These are phyloP conservation scores for Phytophthora palmivora DNA, from an alignment of 352 stramenopile genomes.

Conservation along the genomic window DNA sequence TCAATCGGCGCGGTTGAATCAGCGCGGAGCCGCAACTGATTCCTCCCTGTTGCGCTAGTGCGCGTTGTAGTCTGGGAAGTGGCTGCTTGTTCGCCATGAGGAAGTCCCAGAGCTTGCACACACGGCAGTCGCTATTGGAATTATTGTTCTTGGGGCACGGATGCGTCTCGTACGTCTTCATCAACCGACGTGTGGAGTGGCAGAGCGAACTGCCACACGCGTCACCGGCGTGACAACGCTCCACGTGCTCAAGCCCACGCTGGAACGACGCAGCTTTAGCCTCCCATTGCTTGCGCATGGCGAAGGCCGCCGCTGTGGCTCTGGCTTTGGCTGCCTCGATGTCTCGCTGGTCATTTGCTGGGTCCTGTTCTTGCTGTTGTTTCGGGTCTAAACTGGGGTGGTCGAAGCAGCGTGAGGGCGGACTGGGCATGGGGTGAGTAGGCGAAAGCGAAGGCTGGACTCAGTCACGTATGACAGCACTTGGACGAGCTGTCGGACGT, in stretches of 20 bases:
- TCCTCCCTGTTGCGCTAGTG: constrained; percentile 21
- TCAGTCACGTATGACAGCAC: constrained; percentile 19
- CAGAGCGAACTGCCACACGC: constrained; percentile 75
- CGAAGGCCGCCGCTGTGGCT: constrained; percentile 35
- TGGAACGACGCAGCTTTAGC: constrained; percentile 70
- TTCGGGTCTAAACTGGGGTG: constrained; percentile 15
- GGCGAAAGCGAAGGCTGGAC: not conserved
- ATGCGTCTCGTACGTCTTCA: constrained; percentile 72
- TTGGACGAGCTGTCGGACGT: constrained; percentile 13
- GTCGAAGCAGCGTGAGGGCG: constrained; percentile 25
- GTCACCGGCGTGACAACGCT: constrained; percentile 55
- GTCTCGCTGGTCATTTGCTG: constrained; percentile 30
- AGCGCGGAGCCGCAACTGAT: constrained; percentile 21
- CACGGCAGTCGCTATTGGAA: constrained; percentile 55
- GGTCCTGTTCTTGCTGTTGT: constrained; percentile 24
- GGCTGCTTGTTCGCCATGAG: constrained; percentile 42
- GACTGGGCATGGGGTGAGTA: constrained; percentile 32
- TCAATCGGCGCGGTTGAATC: constrained; percentile 8
- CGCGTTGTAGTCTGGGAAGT: constrained; percentile 19
- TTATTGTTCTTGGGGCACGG: constrained; percentile 47
- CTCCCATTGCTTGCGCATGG: constrained; percentile 65
- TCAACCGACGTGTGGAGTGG: constrained; percentile 70
- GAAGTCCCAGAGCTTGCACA: constrained; percentile 82
- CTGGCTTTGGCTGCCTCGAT: constrained; percentile 2
- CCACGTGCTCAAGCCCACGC: constrained; percentile 71